These are phyloP conservation scores for Fusarium stilboides DNA, from an alignment of 2,329 filamentous ascomycete species.

Conservation along the genomic window DNA sequence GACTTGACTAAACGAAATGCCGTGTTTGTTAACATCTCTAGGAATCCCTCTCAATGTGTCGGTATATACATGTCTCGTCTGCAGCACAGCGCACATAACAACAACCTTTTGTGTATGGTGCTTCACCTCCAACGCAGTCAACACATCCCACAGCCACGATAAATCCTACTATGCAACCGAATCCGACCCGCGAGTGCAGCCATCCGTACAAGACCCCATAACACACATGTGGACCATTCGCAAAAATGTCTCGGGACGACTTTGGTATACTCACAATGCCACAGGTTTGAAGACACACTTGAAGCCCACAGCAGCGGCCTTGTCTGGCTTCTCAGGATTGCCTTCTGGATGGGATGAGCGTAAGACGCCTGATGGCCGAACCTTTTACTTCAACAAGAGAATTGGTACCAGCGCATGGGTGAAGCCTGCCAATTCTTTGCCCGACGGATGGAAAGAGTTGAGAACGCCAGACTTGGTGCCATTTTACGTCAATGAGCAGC, in stretches of 20 bases:
- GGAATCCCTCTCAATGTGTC: slow-evolving; percentile 47
- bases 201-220: slow-evolving; percentile 32
- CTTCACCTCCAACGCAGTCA: slow-evolving; percentile 46
- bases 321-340: slow-evolving; percentile 26
- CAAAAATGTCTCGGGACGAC: slow-evolving; percentile 47
- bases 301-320: slow-evolving; percentile 35
- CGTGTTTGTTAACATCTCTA: not conserved
- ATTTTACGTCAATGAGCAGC: slow-evolving; percentile 49
- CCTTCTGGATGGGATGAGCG: slow-evolving; percentile 48
- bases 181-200: slow-evolving; percentile 45
- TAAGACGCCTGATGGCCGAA: slow-evolving; percentile 44
- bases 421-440: slow-evolving; percentile 43
- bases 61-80: slow-evolving; percentile 49
- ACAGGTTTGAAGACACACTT: slow-evolving; percentile 48
- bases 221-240: slow-evolving; percentile 46
- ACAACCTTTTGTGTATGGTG: slow-evolving; percentile 51
- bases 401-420: slow-evolving; percentile 45
- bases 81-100: slow-evolving; percentile 43
- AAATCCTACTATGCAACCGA: slow-evolving; percentile 48
- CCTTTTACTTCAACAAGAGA: slow-evolving; percentile 45
- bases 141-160: slow-evolving; percentile 46
- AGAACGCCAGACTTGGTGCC: slow-evolving; percentile 47
- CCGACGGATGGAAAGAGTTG: slow-evolving; percentile 48
- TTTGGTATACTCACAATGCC: slow-evolving; percentile 49
- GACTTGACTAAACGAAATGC: fast-evolving